These are phyloP conservation scores for Penicillium rolfsii DNA, from an alignment of 2,329 filamentous ascomycete species.

Conservation along the genomic window DNA sequence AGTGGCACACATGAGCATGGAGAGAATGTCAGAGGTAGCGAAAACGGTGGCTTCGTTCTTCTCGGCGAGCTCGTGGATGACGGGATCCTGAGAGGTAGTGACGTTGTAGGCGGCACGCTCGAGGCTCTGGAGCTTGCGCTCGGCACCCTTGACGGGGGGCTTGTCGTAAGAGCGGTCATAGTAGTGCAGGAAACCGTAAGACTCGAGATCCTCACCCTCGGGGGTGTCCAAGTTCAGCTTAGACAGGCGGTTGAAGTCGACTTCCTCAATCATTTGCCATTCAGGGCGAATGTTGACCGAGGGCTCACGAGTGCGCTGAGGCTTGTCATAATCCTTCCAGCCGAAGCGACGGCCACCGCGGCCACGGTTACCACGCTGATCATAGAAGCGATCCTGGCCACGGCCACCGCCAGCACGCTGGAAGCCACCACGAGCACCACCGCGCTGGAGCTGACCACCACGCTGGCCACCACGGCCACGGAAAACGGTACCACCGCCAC, in stretches of 20 bases:
- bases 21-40: conserved; percentile 93
- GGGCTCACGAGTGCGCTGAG: conserved; percentile 90
- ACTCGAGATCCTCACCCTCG: conserved; percentile 91
- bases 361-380: conserved; percentile 71
- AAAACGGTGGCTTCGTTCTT: conserved; percentile 97
- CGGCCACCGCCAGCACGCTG: conserved; percentile 71
- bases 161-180: conserved; percentile 97
- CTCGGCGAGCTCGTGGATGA: conserved; percentile 95
- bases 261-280: conserved; percentile 95
- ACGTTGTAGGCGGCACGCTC: conserved; percentile 98
- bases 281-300: conserved; percentile 95
- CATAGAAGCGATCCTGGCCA: conserved; percentile 69
- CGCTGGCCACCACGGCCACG: conserved; percentile 72
- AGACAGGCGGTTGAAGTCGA: conserved; percentile 91
- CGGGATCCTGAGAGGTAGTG: conserved; percentile 90
- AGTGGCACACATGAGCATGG: conserved; percentile 98
- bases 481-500: conserved; percentile 87
- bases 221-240: conserved; percentile 96
- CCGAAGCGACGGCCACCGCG: conserved; percentile 84
- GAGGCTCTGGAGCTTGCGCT: conserved; percentile 83
- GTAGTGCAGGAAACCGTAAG: conserved; percentile 97
- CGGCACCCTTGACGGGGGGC: conserved; percentile 81
- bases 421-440: conserved; percentile 67
- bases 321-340: conserved; percentile 99
- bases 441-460: conserved; percentile 73